Base-by-base conservation (phyloP, 2,329 filamentous ascomycete genomes). In the Alternaria arbusti region DNA sequence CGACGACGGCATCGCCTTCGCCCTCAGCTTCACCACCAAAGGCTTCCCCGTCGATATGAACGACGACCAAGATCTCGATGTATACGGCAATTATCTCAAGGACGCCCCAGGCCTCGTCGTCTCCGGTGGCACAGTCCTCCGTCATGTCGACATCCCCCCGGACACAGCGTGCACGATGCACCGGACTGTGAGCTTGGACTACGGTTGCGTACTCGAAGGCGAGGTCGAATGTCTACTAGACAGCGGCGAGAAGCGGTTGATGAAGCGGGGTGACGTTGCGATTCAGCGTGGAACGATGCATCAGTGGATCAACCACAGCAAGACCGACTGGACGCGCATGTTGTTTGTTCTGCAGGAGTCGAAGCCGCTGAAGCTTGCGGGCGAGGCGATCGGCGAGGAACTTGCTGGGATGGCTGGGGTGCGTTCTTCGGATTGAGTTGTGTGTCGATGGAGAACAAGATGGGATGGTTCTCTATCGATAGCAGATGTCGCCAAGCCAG, bases 61-160 rank as follows among this genome's bases (percentile, higher is more conserved):
- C 66, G 66, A 76, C 22, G 80, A 84, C 61, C 70, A 79, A 57
- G 86, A 88, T 70, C 74, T 87, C 15, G 67, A 74, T 9, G 76
- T 79, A 9, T 86, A 87, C 73, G 74, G 80, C 28, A 65, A 71
- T 40, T 83, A 82, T 64, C 77, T 86, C 44, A 68, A 77, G 12
- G 71, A 79, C 45, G 80, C 83, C 2, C 84, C 86, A 0, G 86
- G 86, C 2, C 79, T 88, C 4, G 81, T 82, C 17, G 77, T 86
- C 43, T 80, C 82, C 2, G 77, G 77, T 28, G 84, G 84, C 10
- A 84, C 84, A 5, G 83, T 85, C 13, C 78, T 84, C 44, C 80
- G 82, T 46, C 76, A 79, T 51, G 79, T 81, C 45, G 79, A 81
- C 56, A 78, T 81, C 51, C 71, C 70, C 13, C 79, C 79, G 0